Base-by-base conservation (phyloP, 768 basidiomycete species). In the Piloderma croceum region DNA sequence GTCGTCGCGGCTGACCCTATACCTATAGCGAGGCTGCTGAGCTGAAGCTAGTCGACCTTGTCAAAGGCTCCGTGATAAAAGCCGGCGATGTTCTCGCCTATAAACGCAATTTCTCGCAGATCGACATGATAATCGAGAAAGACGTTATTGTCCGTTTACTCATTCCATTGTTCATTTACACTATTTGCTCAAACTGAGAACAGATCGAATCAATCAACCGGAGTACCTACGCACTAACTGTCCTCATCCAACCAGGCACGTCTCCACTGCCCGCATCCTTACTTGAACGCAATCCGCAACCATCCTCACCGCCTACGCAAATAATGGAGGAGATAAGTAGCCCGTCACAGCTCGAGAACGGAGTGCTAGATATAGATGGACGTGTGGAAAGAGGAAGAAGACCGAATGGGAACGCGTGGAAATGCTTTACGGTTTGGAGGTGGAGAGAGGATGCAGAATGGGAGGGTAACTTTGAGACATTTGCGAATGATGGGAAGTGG, bases 81-180 rank as follows among this genome's bases (percentile, higher is more conserved):
- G 65, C 65, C 13, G 77, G 77, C 3, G 79, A 82, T 55, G 57
- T 82, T 5, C 58, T 82, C 10, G 65, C 71, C 3, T 76, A 78
- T 51, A 65, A 60, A 43, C 70, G 77, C 12, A 55, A 61, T n/a
- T 79, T 81, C 49, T 36, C 67, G 0, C 48, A 49, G 3, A 41
- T 65, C 6, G 55, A 60, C 34, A 22, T 71, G 11, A 42, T 55
- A 1, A 60, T 80, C n/a, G 74, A 77, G 57, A 79, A 79, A 49
- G 78, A 81, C 45, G 57, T 65, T 24, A 59, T 80, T 31, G 77
- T 77, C 47, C 40, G 69, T 48, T 29, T 19, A n/a, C 31, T 35
- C 21, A 18, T 17, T 21, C 20, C 37, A 15, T 39, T 24, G 11
- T 33, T 15, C 22, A 23, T 15, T 7, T 34, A 13, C n/a, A 12